Evolutionary conservation across 2,329 filamentous ascomycete genomes (phyloP), one percentile per base, ranked within the genome.

Genomic region (Simplicillium sp.): DNA sequence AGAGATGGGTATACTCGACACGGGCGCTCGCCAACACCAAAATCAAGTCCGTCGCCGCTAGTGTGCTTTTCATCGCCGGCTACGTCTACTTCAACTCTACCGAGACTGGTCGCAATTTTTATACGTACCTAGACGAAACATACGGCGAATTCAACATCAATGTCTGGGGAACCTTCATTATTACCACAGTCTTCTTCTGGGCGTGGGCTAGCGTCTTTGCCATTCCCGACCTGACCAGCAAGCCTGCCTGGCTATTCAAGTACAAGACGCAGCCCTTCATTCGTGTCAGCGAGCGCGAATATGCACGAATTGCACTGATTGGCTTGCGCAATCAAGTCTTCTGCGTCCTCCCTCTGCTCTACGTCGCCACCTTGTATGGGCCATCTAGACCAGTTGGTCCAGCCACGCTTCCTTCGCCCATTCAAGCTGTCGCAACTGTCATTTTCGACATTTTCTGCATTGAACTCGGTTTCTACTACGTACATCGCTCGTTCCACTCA

Each of bases 241-340:
- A 61, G 18, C 70, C 70, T 0, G 37, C 46, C 7, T 72, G 70
- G 50, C 67, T 68, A 0, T 55, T 59, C 11, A 56, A 57, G 7
- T 68, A 72, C 56, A 73, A 73, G 48, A 63, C 71, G 44, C 70
- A 73, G 49, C 66, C 66, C 0, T 72, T 68, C 48, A 46, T 64
- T 34, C 40, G 46, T 14, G 46, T 48, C 9, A 33, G 31, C 9
- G 40, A 32, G 2, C 16, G 28, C 1, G 41, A 48, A 13, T 48
- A 48, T 32, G 37, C 41, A 6, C 36, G 43, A 25, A 47, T 48
- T 17, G 39, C 36, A 11, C 37, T 43, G 39, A 55, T 73, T 13
- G 63, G 70, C 7, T 46, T 63, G 2, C 60, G 60, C 38, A 73
- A 72, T 54, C 67, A 70, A 39, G 33, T 65, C 36, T 44, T 68